These are phyloP conservation scores for Curvularia eragrostidis DNA, from an alignment of 2,329 filamentous ascomycete genomes.

Conservation along the genomic window DNA sequence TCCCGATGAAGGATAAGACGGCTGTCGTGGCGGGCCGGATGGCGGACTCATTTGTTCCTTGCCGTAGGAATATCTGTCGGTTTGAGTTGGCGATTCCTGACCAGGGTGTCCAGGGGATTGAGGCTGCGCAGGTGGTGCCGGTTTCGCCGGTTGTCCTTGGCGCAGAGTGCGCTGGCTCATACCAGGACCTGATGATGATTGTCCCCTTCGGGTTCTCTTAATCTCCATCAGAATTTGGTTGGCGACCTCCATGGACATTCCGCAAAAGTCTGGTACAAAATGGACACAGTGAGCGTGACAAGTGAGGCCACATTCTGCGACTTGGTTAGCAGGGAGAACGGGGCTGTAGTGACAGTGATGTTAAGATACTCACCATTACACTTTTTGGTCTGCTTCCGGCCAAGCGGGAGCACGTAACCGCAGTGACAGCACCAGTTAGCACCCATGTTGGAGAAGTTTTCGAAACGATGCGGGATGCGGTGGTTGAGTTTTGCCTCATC, in stretches of 20 bases:
- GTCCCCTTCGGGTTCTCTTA: slow-evolving; percentile 76
- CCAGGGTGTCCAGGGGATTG: slow-evolving; percentile 42
- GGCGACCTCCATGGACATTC: slow-evolving; percentile 97
- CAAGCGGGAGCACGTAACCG: slow-evolving; percentile 92
- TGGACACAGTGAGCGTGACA: slow-evolving; percentile 92
- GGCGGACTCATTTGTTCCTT: slow-evolving; percentile 52
- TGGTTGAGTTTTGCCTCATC: slow-evolving; percentile 99
- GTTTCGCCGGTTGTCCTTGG: slow-evolving; percentile 51
- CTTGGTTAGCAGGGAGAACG: slow-evolving; percentile 28
- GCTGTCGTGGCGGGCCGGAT: slow-evolving; percentile 49
- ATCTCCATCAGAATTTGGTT: slow-evolving; percentile 93
- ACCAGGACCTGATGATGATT: slow-evolving; percentile 58
- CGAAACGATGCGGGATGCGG: slow-evolving; percentile 95
- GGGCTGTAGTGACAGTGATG: neutral
- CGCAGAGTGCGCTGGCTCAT: slow-evolving; percentile 53
- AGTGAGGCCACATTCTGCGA: slow-evolving; percentile 83
- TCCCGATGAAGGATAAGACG: slow-evolving; percentile 50
- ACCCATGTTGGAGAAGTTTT: slow-evolving; percentile 95
- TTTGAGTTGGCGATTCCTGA: slow-evolving; percentile 52
- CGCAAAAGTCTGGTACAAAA: slow-evolving; percentile 97
- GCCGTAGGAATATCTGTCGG: slow-evolving; percentile 56
- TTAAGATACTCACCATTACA: slow-evolving; percentile 71
- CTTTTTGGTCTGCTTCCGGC: slow-evolving; percentile 92
- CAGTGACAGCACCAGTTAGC: slow-evolving; percentile 99
- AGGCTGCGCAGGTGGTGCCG: slow-evolving; percentile 51